Base-by-base conservation (phyloP, 2,329 filamentous ascomycete species). In the Neofusicoccum laricinum region DNA sequence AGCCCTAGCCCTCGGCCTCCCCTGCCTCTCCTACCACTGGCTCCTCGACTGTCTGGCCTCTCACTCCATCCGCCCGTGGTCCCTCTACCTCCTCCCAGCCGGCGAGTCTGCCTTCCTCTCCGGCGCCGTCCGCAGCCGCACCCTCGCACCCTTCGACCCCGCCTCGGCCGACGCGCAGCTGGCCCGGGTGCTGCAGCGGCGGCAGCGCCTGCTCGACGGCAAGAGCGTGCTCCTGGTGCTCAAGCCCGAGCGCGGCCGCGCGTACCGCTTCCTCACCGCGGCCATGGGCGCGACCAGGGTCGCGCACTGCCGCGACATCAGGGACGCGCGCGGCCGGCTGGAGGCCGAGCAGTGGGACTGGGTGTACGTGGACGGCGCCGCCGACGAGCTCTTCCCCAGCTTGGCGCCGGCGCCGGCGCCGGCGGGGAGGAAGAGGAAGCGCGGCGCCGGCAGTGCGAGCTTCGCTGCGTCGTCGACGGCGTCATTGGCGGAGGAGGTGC, bases 1-100 rank as follows among this genome's bases (percentile, higher is more conserved):
- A 78, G 95, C 95, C 0, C 85, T 99, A 2, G 93, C 95, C 0
- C 85, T 99, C 0, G 92, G 92, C 0, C 78, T 99, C 0, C 95
- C 95, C 0, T 97, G 93, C 71, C 82, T 99, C 1, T 90, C 92
- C 5, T 85, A 88, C 5, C 88, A 89, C 63, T 99, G 95, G 94
- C 81, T 96, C 53, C 83, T 86, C 30, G 85, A 90, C 57, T 97
- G 91, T 67, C 76, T 94, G 2, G 76, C 82, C 0, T 85, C 86
- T 36, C 80, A 82, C 5, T 73, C 78, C 7, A 77, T 94, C 0
- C 77, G 96, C 0, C 85, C 90, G 59, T 97, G 93, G 90, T 80
- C 84, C 7, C 86, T 88, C 0, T 98, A 97, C 71, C 84, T 97
- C 0, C 85, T 99, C 0, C 92, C 92, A 34, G 91, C 94, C 0